Base-by-base conservation (phyloP, 805 yeast species). In the Starmera dryadoides region DNA sequence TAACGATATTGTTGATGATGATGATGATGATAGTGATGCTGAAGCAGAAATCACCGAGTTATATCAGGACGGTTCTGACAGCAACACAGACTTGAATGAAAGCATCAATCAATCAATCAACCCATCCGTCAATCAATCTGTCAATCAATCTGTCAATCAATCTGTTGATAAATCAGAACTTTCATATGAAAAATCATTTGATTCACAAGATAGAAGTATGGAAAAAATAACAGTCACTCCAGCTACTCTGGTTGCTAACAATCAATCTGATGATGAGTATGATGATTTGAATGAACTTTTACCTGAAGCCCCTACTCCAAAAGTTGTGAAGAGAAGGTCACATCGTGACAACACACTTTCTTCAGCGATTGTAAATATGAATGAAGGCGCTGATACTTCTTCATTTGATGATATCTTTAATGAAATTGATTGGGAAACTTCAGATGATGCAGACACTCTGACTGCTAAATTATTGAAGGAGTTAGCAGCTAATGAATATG, bases 391-490 rank as follows among this genome's bases (percentile, higher is more conserved):
- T 19, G 42, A 46, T n/a, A 48, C 49, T 14, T 42, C 59, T 4
- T 59, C 62, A 2, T 65, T 70, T 23, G 81, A 79, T 36, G 94
- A 86, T 43, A 58, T 86, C 12, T 72, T 89, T 41, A 86, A 82
- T 22, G 91, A 85, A 44, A 70, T 88, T 18, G 77, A 79, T 25
- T 91, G 96, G 93, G 73, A 73, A 22, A 71, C 80, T 2, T 62
- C 68, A 5, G 95, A 84, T 52, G 81, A 77, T 44, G 72, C 86
- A 8, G 70, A 66, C 22, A 65, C 70, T 0, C 59, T 89, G 21
- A 69, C 81, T 26, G 68, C 65, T 30, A 79, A 77, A 51, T 67
- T 91, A 36, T 59, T 69, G 30, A 68, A 66, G 30, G 86, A 82
- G 44, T 63, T 86, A 37, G 72, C 77, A 7, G 68, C 69, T 21